Conservation (phyloP, 371 early-diverging fungal genomes). For the Rhizopus delemar region DNA sequence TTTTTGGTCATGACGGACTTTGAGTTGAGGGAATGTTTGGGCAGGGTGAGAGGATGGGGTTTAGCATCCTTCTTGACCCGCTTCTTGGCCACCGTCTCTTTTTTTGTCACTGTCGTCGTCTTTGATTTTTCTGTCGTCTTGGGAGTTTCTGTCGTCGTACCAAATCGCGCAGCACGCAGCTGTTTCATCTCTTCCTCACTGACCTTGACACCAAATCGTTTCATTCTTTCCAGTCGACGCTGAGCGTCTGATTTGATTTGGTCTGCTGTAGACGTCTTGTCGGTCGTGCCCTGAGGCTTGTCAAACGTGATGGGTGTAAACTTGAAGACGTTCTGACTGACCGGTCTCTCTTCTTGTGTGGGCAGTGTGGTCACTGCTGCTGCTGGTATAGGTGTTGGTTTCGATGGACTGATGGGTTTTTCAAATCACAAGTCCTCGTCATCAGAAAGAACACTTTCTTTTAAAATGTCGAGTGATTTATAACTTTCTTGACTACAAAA, state of each 20-base stretch:
- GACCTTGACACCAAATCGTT: constrained; percentile 54
- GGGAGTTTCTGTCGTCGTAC: constrained; percentile 6
- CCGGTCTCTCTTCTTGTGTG: background rate
- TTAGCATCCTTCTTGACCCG: no score
- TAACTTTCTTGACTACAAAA: background rate
- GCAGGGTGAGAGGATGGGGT: no score
- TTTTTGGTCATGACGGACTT: no score
- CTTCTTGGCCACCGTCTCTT: background rate
- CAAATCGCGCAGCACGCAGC: constrained; percentile 46
- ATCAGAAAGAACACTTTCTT: constrained; percentile 26
- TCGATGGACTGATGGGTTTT: background rate
- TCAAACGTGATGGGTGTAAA: constrained; percentile 49
- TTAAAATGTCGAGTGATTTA: background rate
- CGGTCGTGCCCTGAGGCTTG: constrained; percentile 12
- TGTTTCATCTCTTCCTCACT: constrained; percentile 43
- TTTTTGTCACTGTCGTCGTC: background rate
- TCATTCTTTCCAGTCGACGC: constrained; percentile 44
- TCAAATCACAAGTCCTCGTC: constrained; percentile 15
- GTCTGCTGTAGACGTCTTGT: background rate
- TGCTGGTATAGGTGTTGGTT: constrained; percentile 11
- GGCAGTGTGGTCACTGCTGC: constrained; percentile 24
- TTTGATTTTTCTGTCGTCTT: background rate
- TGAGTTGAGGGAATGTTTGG: no score
- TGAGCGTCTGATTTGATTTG: constrained; percentile 13
- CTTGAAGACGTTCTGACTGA: constrained; percentile 25